Evolutionary conservation across 352 stramenopile species (phyloP).

Genomic region (Globisporangium paroecandrum): DNA sequence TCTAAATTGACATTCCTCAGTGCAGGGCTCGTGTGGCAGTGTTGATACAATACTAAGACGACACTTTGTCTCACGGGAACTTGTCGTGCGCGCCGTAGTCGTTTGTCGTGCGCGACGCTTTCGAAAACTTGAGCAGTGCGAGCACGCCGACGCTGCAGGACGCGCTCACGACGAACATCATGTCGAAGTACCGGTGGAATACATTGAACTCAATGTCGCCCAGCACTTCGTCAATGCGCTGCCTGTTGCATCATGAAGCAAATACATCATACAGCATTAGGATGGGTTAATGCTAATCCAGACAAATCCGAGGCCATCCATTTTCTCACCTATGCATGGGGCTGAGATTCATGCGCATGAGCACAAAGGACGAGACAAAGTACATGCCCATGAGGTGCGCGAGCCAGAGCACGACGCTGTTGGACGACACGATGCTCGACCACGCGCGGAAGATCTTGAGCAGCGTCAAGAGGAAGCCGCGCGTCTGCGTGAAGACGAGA

Average conservation of each 20-base stretch:
- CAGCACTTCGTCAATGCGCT: slow-evolving; percentile 79
- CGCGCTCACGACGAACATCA: slow-evolving; percentile 80
- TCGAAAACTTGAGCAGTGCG: slow-evolving; percentile 71
- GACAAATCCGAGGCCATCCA: not conserved
- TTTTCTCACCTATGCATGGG: slow-evolving; percentile 50
- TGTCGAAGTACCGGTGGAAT: slow-evolving; percentile 83
- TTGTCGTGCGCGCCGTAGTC: slow-evolving; percentile 78
- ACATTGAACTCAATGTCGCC: slow-evolving; percentile 83
- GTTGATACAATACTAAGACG: not conserved
- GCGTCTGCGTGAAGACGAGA: slow-evolving; percentile 80
- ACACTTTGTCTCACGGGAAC: slow-evolving; percentile 43
- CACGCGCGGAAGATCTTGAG: slow-evolving; percentile 80
- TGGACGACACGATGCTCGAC: slow-evolving; percentile 79
- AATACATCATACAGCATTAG: not conserved
- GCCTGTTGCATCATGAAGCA: slow-evolving; percentile 25
- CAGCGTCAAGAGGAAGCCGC: slow-evolving; percentile 72
- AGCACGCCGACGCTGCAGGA: slow-evolving; percentile 57
- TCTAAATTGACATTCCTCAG: not conserved
- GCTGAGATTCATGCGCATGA: slow-evolving; percentile 88
- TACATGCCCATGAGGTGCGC: slow-evolving; percentile 88
- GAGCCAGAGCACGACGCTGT: slow-evolving; percentile 80
- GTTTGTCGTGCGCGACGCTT: slow-evolving; percentile 67
- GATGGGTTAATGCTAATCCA: not conserved
- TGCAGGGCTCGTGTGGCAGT: not conserved
- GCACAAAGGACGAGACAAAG: slow-evolving; percentile 84